Percentiles rank a stretch among this genome's conserved stretches.
These are phyloP conservation scores for Pleurotus ostreatus DNA, from an alignment of 768 basidiomycete species.

Conservation along the genomic window DNA sequence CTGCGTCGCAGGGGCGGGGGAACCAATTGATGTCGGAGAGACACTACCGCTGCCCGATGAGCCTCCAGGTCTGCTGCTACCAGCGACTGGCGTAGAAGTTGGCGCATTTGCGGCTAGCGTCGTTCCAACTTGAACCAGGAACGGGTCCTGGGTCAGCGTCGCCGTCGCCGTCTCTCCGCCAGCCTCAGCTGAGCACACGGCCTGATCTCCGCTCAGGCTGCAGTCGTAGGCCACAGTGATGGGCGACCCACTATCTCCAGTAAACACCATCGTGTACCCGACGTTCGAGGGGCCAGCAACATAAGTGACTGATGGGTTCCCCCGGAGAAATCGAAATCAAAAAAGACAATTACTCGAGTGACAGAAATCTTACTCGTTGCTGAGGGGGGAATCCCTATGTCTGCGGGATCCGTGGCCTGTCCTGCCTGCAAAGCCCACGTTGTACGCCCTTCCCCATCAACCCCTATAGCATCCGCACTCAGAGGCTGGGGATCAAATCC, in stretches of 20 bases:
- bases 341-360: background rate
- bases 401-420: constrained; percentile 24
- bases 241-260: background rate
- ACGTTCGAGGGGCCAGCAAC: constrained; percentile 1
- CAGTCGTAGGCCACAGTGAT: constrained; percentile 3
- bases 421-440: constrained; percentile 38
- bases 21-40: background rate
- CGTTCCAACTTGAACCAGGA: constrained; percentile 2
- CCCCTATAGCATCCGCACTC: constrained; percentile 37
- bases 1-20: background rate
- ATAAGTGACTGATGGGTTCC: constrained; percentile 1
- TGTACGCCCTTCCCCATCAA: constrained; percentile 35
- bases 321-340: background rate
- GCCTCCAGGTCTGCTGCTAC: background rate
- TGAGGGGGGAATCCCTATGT: constrained; percentile 3
- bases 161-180: background rate
- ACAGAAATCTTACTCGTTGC: background rate
- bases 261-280: background rate
- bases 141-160: constrained; percentile 1
- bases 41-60: background rate
- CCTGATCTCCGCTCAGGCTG: background rate
- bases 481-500: constrained; percentile 41
- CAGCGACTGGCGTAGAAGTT: background rate
- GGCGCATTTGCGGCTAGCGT: background rate
- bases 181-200: background rate